phyloP scores from a whole-genome alignment of 2,329 filamentous ascomycete species.

The Amphichorda felina region DNA sequence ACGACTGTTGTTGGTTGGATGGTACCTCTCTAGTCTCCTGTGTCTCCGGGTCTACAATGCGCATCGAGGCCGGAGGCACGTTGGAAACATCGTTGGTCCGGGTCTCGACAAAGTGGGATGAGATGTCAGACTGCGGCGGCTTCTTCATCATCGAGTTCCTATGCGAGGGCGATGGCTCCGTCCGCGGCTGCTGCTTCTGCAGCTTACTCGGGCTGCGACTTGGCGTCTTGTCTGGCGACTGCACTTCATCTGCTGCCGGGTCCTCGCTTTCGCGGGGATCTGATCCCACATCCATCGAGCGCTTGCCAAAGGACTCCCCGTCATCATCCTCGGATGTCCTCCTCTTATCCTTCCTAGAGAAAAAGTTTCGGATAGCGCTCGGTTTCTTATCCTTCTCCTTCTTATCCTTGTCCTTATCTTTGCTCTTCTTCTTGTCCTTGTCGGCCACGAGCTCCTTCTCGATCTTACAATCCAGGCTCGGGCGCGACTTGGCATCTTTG shows the following conservation, averaged over 20 bases:
- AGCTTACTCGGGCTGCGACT: conserved; percentile 55
- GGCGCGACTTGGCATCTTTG: conserved; percentile 40
- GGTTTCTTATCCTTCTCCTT: conserved; percentile 59
- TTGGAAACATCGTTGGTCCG: conserved; percentile 41
- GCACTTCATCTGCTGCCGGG: conserved; percentile 25
- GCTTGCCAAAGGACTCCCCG: conserved; percentile 49
- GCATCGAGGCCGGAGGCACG: conserved; percentile 44
- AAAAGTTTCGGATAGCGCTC: conserved; percentile 46
- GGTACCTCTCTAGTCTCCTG: conserved; percentile 26
- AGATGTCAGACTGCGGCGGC: conserved; percentile 6
- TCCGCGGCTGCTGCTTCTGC: conserved; percentile 51
- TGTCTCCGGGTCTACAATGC: conserved; percentile 43
- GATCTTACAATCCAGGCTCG: conserved; percentile 63
- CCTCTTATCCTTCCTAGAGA: conserved; percentile 52
- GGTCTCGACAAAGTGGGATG: conserved; percentile 26
- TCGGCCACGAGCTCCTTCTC: conserved; percentile 46
- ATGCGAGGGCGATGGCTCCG: conserved; percentile 31
- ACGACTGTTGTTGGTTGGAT: conserved; percentile 15
- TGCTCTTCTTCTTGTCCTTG: conserved; percentile 56
- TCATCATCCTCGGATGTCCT: conserved; percentile 44
- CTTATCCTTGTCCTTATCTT: conserved; percentile 46
- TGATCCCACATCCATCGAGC: conserved; percentile 40
- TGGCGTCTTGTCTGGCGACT: conserved; percentile 32
- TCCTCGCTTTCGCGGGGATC: conserved; percentile 33
- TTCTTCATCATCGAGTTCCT: conserved; percentile 10